phyloP scores from a whole-genome alignment of 345 rosid species.

The Eucalyptus marginata region DNA sequence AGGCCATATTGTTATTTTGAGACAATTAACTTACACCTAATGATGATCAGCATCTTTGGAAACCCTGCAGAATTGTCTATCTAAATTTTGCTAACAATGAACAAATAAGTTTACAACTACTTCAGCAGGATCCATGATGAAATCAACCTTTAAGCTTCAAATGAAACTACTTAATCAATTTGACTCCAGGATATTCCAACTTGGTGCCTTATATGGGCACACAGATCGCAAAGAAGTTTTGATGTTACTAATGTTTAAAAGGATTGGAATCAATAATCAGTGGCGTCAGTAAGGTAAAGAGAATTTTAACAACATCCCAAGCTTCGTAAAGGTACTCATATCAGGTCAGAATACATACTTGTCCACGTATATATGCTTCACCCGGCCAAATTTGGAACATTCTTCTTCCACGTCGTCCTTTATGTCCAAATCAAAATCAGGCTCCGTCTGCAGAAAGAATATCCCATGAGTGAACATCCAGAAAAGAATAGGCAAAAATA shows the following conservation, averaged over 20 bases:
- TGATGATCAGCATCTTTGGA: not conserved
- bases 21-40: not conserved
- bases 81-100: not conserved
- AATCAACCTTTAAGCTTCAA: not conserved
- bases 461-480: not conserved
- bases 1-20: not conserved
- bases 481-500: not conserved
- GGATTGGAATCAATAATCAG: not conserved
- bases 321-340: not conserved
- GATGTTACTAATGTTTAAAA: not conserved
- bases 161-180: not conserved
- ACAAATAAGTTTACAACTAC: not conserved
- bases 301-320: not conserved
- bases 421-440: constrained; percentile 68
- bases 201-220: not conserved
- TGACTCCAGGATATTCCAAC: not conserved
- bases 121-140: not conserved
- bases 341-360: constrained; percentile 33
- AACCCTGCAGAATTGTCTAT: not conserved
- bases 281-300: not conserved
- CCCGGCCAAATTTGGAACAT: constrained; percentile 76
- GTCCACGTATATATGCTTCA: constrained; percentile 73
- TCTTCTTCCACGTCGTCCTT: constrained; percentile 75
- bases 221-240: not conserved
- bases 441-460: constrained; percentile 51